Percentiles rank a stretch among this genome's conserved stretches.
Evolutionary conservation across 345 rosid genomes (phyloP).

Genomic region (Brassica carinata): DNA sequence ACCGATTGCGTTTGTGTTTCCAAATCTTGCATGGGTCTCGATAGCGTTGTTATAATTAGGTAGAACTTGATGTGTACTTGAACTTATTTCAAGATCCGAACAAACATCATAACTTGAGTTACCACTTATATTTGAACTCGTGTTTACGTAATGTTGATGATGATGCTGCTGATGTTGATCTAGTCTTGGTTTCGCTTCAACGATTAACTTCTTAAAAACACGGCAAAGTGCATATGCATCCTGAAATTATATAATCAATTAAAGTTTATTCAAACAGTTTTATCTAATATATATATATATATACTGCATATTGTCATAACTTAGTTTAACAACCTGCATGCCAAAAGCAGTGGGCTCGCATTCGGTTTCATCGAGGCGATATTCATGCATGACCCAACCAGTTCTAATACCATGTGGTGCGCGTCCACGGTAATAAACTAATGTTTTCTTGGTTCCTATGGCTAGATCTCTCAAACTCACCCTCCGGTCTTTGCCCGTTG

Average conservation of each 20-base stretch:
- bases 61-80: slow-evolving; percentile 41
- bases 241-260: slow-evolving; percentile 34
- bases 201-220: slow-evolving; percentile 72
- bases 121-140: slow-evolving; percentile 37
- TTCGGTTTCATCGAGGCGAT: slow-evolving; percentile 87
- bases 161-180: slow-evolving; percentile 46
- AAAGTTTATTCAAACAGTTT: not conserved
- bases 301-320: not conserved
- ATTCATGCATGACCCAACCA: slow-evolving; percentile 97
- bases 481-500: slow-evolving; percentile 93
- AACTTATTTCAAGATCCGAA: slow-evolving; percentile 48
- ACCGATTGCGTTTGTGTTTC: slow-evolving; percentile 33
- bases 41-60: not conserved
- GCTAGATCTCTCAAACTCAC: slow-evolving; percentile 73
- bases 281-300: not conserved
- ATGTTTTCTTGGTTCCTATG: slow-evolving; percentile 92
- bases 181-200: slow-evolving; percentile 53
- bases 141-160: slow-evolving; percentile 20
- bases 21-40: slow-evolving; percentile 28
- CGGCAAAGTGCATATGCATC: slow-evolving; percentile 95
- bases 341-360: slow-evolving; percentile 61
- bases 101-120: slow-evolving; percentile 51
- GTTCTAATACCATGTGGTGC: slow-evolving; percentile 94
- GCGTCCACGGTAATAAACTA: slow-evolving; percentile 90
- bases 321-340: slow-evolving; percentile 56